Evolutionary conservation across 306 rosid species (phyloP).

Genomic region (Corylus heterophylla): DNA sequence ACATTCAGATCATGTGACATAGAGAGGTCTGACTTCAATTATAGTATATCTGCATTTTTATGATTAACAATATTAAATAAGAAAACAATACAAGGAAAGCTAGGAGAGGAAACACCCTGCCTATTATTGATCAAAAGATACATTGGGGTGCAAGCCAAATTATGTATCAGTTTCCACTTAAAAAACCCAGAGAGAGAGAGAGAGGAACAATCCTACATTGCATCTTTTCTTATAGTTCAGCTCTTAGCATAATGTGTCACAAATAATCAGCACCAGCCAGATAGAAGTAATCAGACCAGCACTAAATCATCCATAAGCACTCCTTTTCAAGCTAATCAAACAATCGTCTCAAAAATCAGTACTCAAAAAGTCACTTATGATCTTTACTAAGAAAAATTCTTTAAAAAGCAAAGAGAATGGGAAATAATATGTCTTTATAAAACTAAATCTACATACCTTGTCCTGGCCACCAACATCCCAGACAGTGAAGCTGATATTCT

Average conservation of each 20-base stretch:
- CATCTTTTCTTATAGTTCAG: too few species aligned
- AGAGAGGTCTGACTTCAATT: neutral
- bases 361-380: neutral
- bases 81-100: neutral
- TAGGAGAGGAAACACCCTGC: neutral
- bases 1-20: slow-evolving; percentile 9
- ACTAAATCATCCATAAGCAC: neutral
- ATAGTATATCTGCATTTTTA: neutral
- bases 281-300: neutral
- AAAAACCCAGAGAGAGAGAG: neutral
- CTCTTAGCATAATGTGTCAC: neutral
- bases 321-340: neutral
- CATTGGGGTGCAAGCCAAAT: neutral
- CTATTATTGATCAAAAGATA: neutral
- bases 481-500: slow-evolving; percentile 96
- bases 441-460: slow-evolving; percentile 50
- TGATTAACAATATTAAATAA: slow-evolving; percentile 1
- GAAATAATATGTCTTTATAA: neutral
- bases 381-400: neutral
- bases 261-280: neutral
- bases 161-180: neutral
- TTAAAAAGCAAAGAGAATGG: neutral
- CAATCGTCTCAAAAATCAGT: neutral
- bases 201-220: too few species aligned
- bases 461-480: slow-evolving; percentile 99